Base-by-base conservation (phyloP, 1,139 yeast species). In the Groenewaldozyma auringiensis region DNA sequence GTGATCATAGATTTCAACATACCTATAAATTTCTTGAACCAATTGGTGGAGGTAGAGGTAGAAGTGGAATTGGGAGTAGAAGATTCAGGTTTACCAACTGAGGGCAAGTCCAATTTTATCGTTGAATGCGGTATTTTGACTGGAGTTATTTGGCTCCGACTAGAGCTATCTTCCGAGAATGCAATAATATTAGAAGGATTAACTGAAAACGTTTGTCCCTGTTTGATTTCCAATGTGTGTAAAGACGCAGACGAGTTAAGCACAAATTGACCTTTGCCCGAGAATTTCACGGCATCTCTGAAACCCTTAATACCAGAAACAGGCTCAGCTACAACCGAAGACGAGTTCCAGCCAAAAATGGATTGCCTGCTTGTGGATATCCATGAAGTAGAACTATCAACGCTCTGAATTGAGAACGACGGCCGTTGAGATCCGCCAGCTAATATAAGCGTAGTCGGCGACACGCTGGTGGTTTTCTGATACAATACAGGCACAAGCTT, bases 111-210 rank as follows among this genome's bases (percentile, higher is more conserved):
- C 25, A 53, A 36, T 37, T 49, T 48, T 22, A 49, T 32, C 21
- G 43, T 47, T n/a, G 46, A 27, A 44, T 54, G 58, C 14, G 53
- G 46, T 20, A 54, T 47, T n/a, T 50, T 41, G n/a, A 52, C 46
- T 39, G 51, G 40, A 18, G 41, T 31, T 8, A 50, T 44, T 8
- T 27, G 21, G 3, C 21, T 35, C 31, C 42, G 43, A 11, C 32
- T 33, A 20, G 13, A 11, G 36, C 18, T 32, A 4, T 46, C 49
- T 8, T 33, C 42, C 6, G 66, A 53, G 47, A 58, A 64, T 13
- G 69, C 68, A 16, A 65, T 45, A 9, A 64, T 52, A 37, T 60
- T 56, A 13, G 56, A 46, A 3, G 69, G 67, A 44, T 62, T 63
- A 25, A 63, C 53, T 22, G 52, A 50, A 25, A 63, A 47, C 27